Percentiles rank a stretch among this genome's conserved stretches.
Evolutionary conservation across 805 yeast genomes (phyloP).

Genomic region (Geotrichum ghanense): DNA sequence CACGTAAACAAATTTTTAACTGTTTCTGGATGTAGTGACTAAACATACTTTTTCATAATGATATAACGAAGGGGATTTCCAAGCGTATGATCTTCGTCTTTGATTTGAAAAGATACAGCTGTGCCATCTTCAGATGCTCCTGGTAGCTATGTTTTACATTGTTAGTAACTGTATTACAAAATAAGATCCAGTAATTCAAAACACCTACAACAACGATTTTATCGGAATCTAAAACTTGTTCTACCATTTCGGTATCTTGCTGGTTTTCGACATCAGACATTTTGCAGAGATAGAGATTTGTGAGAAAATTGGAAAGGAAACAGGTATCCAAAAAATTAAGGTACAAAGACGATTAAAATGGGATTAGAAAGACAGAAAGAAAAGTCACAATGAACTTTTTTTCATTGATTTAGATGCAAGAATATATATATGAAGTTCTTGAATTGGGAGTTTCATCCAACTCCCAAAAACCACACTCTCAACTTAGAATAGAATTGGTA

Average conservation of each 20-base stretch:
- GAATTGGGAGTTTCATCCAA: no score
- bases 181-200: no score
- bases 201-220: background rate
- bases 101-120: conserved; percentile 86
- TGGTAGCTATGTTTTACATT: conserved; percentile 36
- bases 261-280: background rate
- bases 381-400: no score
- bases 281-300: background rate
- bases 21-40: conserved; percentile 6
- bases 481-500: no score
- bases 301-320: no score
- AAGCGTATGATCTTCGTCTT: conserved; percentile 91
- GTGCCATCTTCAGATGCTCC: conserved; percentile 90
- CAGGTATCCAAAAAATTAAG: no score
- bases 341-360: no score
- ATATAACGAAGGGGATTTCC: conserved; percentile 91
- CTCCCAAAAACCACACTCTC: no score
- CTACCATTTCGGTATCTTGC: background rate
- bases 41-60: conserved; percentile 72
- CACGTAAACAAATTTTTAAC: background rate
- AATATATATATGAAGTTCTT: no score
- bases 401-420: no score
- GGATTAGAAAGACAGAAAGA: no score
- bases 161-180: background rate
- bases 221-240: background rate